These are phyloP conservation scores for Fusarium torulosum DNA, from an alignment of 2,329 filamentous ascomycete genomes.

Conservation along the genomic window DNA sequence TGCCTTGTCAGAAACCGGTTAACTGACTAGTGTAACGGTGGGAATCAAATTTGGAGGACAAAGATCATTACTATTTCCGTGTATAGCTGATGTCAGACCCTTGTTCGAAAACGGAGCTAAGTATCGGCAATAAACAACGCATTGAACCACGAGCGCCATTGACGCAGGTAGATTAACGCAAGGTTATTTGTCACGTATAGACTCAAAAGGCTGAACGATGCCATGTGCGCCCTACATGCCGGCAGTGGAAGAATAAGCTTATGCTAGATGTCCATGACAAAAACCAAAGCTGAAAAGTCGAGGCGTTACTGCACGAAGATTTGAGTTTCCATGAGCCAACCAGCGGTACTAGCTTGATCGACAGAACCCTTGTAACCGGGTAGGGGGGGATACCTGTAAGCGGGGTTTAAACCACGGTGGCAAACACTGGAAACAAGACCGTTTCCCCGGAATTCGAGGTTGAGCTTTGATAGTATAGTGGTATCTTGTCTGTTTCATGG, in stretches of 20 bases:
- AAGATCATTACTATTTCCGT: not conserved
- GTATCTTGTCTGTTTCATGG: no score
- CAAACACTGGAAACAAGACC: no score
- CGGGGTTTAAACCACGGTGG: not conserved
- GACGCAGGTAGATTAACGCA: not conserved
- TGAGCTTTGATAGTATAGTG: no score
- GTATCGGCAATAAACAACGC: not conserved
- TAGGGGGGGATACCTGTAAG: not conserved
- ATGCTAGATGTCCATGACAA: not conserved
- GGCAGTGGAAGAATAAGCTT: not conserved
- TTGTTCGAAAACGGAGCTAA: no score
- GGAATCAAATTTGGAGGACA: no score
- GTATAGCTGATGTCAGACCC: not conserved
- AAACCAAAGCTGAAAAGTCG: not conserved
- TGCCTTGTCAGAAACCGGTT: not conserved
- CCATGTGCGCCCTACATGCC: not conserved
- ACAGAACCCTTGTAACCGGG: not conserved
- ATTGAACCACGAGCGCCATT: not conserved
- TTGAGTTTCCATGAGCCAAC: not conserved
- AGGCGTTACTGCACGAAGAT: not conserved
- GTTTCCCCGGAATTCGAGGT: no score
- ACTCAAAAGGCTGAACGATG: not conserved
- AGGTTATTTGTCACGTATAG: not conserved
- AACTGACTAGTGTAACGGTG: no score
- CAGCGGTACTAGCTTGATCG: not conserved